phyloP scores from a whole-genome alignment of 768 basidiomycete genomes.

The Lyophyllum decastes region DNA sequence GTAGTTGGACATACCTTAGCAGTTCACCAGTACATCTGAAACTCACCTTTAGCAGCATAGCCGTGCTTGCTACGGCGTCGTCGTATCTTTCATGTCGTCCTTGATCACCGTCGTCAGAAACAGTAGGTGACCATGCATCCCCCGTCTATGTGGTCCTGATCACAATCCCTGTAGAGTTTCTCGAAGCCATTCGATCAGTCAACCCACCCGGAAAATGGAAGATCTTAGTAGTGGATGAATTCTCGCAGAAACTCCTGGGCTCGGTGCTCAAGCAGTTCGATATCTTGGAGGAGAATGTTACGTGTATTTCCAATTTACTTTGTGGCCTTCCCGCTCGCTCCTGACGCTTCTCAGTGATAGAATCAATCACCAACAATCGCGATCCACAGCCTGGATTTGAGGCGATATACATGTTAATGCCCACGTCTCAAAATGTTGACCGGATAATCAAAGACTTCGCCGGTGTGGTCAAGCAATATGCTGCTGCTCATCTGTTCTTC shows the following conservation, averaged over 20 bases:
- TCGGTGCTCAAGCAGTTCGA: conserved; percentile 92
- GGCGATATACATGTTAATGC: conserved; percentile 93
- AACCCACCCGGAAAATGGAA: conserved; percentile 92
- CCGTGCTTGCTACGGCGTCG: conserved; percentile 1
- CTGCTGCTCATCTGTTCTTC: conserved; percentile 89
- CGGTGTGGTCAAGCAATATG: conserved; percentile 63
- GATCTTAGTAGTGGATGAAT: conserved; percentile 94
- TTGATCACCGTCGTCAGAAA: conserved; percentile 43
- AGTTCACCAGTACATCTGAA: background rate
- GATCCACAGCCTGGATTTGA: conserved; percentile 85
- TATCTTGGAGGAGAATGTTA: conserved; percentile 94
- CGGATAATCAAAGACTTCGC: conserved; percentile 86
- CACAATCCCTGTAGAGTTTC: conserved; percentile 58
- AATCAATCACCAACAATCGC: conserved; percentile 82
- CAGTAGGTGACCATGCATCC: conserved; percentile 31
- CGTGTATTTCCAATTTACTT: conserved; percentile 59
- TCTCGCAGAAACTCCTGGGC: conserved; percentile 81
- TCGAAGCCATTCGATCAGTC: conserved; percentile 85
- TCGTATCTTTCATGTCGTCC: conserved; percentile 34
- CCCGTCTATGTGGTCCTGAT: background rate
- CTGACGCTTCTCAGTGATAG: conserved; percentile 68
- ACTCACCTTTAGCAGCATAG: conserved; percentile 3
- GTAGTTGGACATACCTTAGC: conserved; percentile 5
- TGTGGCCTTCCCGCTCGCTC: background rate
- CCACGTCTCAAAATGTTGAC: conserved; percentile 92